These are phyloP conservation scores for Solanum pinnatisectum DNA, from an alignment of 257 asterid species.

Conservation along the genomic window DNA sequence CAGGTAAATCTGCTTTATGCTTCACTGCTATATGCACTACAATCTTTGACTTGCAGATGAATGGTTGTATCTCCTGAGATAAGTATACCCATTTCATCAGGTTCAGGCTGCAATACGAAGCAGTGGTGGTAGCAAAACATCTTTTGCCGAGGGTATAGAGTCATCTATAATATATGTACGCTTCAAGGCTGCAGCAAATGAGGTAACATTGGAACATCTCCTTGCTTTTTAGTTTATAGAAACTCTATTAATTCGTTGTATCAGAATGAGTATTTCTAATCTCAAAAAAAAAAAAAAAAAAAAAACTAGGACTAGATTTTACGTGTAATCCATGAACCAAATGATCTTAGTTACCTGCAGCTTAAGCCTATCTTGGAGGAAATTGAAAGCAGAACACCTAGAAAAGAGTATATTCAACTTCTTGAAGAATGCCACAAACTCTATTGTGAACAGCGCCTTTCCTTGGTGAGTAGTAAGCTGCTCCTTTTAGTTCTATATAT, in stretches of 20 bases:
- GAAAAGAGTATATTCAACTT: constrained; percentile 87
- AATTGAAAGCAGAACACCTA: constrained; percentile 86
- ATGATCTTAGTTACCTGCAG: constrained; percentile 36
- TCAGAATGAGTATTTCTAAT: not conserved
- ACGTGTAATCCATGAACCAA: not conserved
- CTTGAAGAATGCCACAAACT: constrained; percentile 94
- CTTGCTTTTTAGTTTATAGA: not conserved
- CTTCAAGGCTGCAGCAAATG: constrained; percentile 96
- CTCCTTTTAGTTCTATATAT: not conserved
- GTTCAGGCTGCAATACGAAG: constrained; percentile 77
- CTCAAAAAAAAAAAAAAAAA: not conserved
- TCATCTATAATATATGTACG: constrained; percentile 90
- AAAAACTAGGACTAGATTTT: not conserved
- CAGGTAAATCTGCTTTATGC: constrained; percentile 48
- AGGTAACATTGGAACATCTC: constrained; percentile 37
- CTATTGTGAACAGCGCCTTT: constrained; percentile 94
- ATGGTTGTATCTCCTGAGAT: not conserved
- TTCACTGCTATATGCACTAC: not conserved
- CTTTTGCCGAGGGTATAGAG: constrained; percentile 90
- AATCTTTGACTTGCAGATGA: constrained; percentile 8
- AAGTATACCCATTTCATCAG: constrained; percentile 23
- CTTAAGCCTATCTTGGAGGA: constrained; percentile 91
- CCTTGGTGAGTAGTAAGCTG: constrained; percentile 49
- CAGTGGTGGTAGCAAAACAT: constrained; percentile 61
- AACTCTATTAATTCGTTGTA: not conserved